These are phyloP conservation scores for Cutaneotrichosporon cavernicola DNA, from an alignment of 1,284 basidiomycete genomes.

Conservation along the genomic window DNA sequence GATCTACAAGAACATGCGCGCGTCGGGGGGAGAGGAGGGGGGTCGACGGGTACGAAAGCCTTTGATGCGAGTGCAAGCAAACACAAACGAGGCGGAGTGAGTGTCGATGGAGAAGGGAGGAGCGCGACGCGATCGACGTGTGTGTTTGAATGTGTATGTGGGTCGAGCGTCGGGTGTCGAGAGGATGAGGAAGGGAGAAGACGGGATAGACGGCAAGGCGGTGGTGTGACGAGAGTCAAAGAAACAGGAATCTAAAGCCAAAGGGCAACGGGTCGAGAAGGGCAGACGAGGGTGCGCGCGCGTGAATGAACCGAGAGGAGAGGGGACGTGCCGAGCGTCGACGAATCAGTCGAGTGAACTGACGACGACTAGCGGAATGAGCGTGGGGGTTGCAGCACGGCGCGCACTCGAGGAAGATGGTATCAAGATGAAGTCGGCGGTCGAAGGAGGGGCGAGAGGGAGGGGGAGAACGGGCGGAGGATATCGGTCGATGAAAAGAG, in stretches of 20 bases:
- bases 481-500: background rate
- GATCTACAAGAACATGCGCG: conserved; percentile 10
- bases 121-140: background rate
- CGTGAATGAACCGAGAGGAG: background rate
- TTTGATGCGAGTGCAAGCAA: background rate
- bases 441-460: conserved; percentile 1
- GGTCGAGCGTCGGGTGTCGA: background rate
- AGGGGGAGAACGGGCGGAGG: conserved; percentile 5
- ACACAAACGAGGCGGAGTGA: background rate
- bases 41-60: background rate
- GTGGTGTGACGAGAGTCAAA: background rate
- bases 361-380: background rate
- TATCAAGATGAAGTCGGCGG: background rate
- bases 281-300: conserved; percentile 5
- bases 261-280: background rate
- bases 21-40: conserved; percentile 1
- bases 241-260: background rate
- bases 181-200: background rate
- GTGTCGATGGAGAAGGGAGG: background rate
- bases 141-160: background rate
- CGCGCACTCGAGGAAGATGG: background rate
- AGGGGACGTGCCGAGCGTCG: background rate
- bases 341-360: background rate
- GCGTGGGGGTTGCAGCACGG: conserved; percentile 1
- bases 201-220: background rate